A percentile compares a stretch with the other conserved stretches of the same genome.
Conservation (phyloP, 768 basidiomycete species). For the Rhodotorula paludigena region DNA sequence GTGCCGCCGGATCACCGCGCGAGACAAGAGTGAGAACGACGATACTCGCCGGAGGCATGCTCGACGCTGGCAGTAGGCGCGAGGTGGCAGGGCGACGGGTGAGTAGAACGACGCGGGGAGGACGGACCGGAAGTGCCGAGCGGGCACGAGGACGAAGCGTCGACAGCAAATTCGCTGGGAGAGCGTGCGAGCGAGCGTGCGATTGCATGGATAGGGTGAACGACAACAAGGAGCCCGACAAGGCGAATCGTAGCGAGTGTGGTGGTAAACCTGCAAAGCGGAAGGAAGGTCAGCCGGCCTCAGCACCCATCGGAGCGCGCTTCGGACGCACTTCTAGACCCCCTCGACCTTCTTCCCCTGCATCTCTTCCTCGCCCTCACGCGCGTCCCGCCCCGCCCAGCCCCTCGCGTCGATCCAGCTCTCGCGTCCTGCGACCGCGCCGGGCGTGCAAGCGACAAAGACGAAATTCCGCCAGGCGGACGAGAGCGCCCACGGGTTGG, state of each 20-base stretch:
- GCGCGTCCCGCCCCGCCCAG: constrained; percentile 2
- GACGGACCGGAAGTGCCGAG: too few relatives aligned
- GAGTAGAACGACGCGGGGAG: too few relatives aligned
- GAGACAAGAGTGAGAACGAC: constrained; percentile 7
- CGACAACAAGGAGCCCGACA: too few relatives aligned
- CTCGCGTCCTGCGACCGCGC: neutral
- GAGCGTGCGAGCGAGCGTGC: too few relatives aligned
- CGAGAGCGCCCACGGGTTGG: neutral
- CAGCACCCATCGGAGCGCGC: too few relatives aligned
- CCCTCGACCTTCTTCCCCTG: neutral
- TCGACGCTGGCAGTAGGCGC: neutral
- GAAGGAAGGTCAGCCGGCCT: too few relatives aligned
- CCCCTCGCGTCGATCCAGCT: constrained; percentile 3
- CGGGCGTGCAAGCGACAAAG: neutral
- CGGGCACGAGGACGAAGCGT: neutral
- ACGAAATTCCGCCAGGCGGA: neutral
- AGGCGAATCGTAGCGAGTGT: too few relatives aligned
- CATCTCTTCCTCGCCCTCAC: neutral
- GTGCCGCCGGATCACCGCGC: neutral
- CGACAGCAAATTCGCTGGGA: too few relatives aligned
- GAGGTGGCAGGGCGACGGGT: too few relatives aligned
- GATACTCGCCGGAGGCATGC: neutral
- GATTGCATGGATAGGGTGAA: too few relatives aligned
- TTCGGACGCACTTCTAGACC: neutral
- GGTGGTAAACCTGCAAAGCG: too few relatives aligned